These are phyloP conservation scores for Juglanconis sp. DNA, from an alignment of 2,329 filamentous ascomycete species.

Conservation along the genomic window DNA sequence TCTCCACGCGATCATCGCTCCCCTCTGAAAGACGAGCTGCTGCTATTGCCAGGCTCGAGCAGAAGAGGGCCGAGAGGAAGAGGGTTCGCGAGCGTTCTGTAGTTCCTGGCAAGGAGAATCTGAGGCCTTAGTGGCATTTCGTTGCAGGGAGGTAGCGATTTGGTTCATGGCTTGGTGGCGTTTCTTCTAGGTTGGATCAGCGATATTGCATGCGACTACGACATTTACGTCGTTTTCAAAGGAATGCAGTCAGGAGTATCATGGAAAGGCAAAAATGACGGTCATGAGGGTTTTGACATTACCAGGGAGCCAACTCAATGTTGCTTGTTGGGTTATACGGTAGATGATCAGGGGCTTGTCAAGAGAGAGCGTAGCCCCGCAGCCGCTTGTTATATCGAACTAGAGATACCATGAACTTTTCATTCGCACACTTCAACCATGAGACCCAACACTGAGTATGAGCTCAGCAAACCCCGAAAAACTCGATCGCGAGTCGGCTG, in stretches of 20 bases:
- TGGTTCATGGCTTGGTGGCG: slow-evolving; percentile 8
- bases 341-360: slow-evolving; percentile 9
- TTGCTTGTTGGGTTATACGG: slow-evolving; percentile 4
- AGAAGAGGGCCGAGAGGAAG: slow-evolving; percentile 50
- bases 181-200: slow-evolving; percentile 14
- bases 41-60: slow-evolving; percentile 52
- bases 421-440: neutral
- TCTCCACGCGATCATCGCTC: slow-evolving; percentile 41
- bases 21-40: slow-evolving; percentile 51
- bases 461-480: neutral
- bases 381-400: slow-evolving; percentile 12
- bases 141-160: slow-evolving; percentile 9
- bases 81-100: slow-evolving; percentile 29
- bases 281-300: neutral
- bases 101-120: slow-evolving; percentile 50
- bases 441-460: slow-evolving; percentile 4
- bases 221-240: slow-evolving; percentile 3
- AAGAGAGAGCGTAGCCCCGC: slow-evolving; percentile 15
- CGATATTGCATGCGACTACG: slow-evolving; percentile 12
- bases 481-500: neutral
- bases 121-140: slow-evolving; percentile 31
- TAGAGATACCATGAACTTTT: slow-evolving; percentile 5
- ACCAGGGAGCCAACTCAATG: neutral
- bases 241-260: slow-evolving; percentile 19
- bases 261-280: neutral